Evolutionary conservation across 2,329 filamentous ascomycete species (phyloP), one percentile per base, ranked within the genome.

Genomic region (Fusarium algeriense): DNA sequence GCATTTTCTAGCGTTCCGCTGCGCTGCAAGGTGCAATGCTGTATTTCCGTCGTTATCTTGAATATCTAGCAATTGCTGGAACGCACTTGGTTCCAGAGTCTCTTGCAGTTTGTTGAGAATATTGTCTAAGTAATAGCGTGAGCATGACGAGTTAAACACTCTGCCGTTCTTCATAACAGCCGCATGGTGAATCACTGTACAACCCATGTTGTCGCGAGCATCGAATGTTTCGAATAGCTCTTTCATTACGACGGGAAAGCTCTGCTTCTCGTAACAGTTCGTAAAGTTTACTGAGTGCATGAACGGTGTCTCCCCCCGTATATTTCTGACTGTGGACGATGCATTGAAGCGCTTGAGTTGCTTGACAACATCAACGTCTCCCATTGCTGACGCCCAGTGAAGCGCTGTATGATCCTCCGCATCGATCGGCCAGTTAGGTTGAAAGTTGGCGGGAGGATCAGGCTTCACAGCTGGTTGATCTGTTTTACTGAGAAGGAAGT

Each of bases 351-450:
- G 88, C 75, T 96, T 92, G 20, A 99, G 85, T 80, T 97, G 92
- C 80, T 92, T 94, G 68, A 98, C 93, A 19, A 98, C 93, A 52
- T 95, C 93, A 34, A 98, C 86, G 74, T 98, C 96, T 64, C 96
- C 96, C 95, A 99, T 99, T 28, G 96, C 94, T 57, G 94, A 94
- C 20, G 95, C 96, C 96, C 96, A 99, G 79, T 99, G 96, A 73
- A 99, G 88, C 9, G 95, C 95, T 5, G 94, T 97, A 78, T 98
- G 95, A 13, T 92, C 91, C 76, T 97, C 94, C 45, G 94, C 92
- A 79, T 99, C 96, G 69, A 99, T 98, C n/a, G 91, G 87, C 80
- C 93, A 93, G 81, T 99, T 92, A 9, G 97, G 91, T 77, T 97
- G 91, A 76, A 97, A 97, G 78, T 94, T 92, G 37, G 90, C 85